Evolutionary conservation across 164 flowering plant genomes (phyloP), one percentile per base, ranked within the genome.

Genomic region (Platanus orientalis): DNA sequence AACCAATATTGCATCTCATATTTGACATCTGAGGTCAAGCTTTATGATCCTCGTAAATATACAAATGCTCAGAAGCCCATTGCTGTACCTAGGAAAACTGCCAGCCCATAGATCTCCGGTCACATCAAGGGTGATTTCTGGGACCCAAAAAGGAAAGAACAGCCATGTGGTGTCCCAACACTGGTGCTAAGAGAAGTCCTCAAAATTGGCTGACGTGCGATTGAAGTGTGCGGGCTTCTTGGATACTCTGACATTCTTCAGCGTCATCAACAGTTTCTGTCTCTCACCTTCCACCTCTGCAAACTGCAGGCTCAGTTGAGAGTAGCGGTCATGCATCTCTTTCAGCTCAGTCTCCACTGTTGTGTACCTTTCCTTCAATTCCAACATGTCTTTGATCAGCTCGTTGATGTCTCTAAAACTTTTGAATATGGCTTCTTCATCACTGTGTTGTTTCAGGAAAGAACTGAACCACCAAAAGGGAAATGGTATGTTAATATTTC

Each of bases 261-360:
- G 86, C 3, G 87, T 89, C 97, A 94, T 89, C 71, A 76, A 79
- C 36, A 94, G 96, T 71, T 84, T 86, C 71, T 94, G 96, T 71
- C 96, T 77, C 79, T 94, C 99, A 17, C 99, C 99, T 77, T 94
- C 97, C 60, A 94, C 96, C 78, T 94, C 99, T 5, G 99, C 99
- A 72, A 88, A 91, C 65, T 85, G 90, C 56, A 94, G 93, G 74
- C 99, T 94, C 23, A 94, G 83, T 71, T 86, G 80, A 63, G 97
- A 89, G 77, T 94, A 94, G 4, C 99, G 85, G 2, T 80, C 84
- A 40, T 87, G 99, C 99, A 94, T 91, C 56, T 94, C 97, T 72
- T 78, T 84, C 49, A 94, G 80, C 69, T 91, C 99, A 28, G 78
- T 75, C 73, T 94, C 98, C 65, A 83, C 76, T 11, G 79, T 39